Evolutionary conservation across 148 eudicot species (phyloP).

Genomic region (Heliamphora exappendiculata): DNA sequence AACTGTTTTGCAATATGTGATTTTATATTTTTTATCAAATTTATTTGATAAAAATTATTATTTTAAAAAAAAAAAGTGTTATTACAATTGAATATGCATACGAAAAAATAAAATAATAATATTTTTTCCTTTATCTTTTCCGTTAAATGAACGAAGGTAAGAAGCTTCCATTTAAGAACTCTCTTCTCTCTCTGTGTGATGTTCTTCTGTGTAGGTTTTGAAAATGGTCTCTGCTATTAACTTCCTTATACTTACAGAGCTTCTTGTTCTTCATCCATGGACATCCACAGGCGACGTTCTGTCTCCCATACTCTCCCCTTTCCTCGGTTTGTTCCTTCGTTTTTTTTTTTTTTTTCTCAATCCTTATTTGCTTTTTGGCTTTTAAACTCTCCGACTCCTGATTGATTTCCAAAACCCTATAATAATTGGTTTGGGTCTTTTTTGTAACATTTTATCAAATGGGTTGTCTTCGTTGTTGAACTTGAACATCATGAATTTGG

Average conservation of each 20-base stretch:
- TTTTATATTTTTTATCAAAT: too few species aligned
- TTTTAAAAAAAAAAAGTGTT: too few species aligned
- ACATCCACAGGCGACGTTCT: conserved; percentile 3
- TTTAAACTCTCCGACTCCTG: background rate
- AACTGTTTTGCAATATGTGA: too few species aligned
- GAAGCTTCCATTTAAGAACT: background rate
- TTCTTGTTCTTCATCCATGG: background rate
- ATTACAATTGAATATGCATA: too few species aligned
- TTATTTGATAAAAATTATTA: too few species aligned
- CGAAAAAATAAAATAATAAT: too few species aligned
- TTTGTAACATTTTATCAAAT: background rate
- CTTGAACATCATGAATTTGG: background rate
- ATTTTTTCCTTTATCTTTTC: too few species aligned
- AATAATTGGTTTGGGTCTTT: conserved; percentile 8
- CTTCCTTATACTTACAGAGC: background rate
- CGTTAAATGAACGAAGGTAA: too few species aligned
- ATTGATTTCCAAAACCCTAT: background rate
- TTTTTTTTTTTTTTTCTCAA: background rate
- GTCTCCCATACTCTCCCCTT: conserved; percentile 24
- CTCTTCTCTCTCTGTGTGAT: background rate
- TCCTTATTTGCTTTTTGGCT: background rate
- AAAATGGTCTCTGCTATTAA: conserved; percentile 13
- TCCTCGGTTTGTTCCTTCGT: conserved; percentile 13
- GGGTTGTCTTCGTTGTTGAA: background rate
- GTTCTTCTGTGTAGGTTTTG: background rate